These are phyloP conservation scores for Pythium periplocum DNA, from an alignment of 352 stramenopile genomes.

Conservation along the genomic window DNA sequence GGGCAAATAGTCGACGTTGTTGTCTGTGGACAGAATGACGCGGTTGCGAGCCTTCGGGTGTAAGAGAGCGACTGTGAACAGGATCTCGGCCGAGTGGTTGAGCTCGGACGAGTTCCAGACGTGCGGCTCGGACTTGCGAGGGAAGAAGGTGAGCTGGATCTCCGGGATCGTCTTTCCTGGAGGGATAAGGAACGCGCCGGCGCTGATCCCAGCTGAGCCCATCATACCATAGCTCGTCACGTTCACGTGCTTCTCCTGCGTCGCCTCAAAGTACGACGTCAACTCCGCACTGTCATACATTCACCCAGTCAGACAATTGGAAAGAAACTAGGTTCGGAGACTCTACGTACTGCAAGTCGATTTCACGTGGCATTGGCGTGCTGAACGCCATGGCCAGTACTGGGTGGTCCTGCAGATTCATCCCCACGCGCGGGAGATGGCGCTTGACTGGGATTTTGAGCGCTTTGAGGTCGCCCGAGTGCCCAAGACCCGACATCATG, in stretches of 20 bases:
- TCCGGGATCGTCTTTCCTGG: conserved; percentile 66
- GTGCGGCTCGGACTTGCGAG: conserved; percentile 74
- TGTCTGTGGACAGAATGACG: conserved; percentile 26
- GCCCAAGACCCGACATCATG: conserved; percentile 59
- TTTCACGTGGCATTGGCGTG: conserved; percentile 17
- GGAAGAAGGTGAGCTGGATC: conserved; percentile 89
- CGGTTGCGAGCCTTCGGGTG: conserved; percentile 43
- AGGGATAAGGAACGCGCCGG: conserved; percentile 68
- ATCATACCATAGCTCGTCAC: conserved; percentile 47
- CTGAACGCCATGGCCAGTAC: conserved; percentile 75
- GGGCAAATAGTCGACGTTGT: conserved; percentile 39
- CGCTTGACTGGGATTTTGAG: conserved; percentile 53
- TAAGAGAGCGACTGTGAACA: conserved; percentile 84
- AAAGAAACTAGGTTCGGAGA: neutral
- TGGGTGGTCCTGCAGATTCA: conserved; percentile 88
- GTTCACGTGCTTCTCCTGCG: conserved; percentile 16
- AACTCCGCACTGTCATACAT: conserved; percentile 27
- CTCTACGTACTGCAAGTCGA: conserved; percentile 41
- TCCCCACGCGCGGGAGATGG: conserved; percentile 69
- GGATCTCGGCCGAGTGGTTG: conserved; percentile 41
- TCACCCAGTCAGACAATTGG: too few relatives aligned
- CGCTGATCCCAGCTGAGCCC: conserved; percentile 61
- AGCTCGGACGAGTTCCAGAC: conserved; percentile 40
- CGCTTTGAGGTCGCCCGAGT: conserved; percentile 33
- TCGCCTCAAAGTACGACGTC: conserved; percentile 44